Percentiles rank a stretch among this genome's conserved stretches.
Conservation (phyloP, 768 basidiomycete species). For the Boletus reticuloceps region DNA sequence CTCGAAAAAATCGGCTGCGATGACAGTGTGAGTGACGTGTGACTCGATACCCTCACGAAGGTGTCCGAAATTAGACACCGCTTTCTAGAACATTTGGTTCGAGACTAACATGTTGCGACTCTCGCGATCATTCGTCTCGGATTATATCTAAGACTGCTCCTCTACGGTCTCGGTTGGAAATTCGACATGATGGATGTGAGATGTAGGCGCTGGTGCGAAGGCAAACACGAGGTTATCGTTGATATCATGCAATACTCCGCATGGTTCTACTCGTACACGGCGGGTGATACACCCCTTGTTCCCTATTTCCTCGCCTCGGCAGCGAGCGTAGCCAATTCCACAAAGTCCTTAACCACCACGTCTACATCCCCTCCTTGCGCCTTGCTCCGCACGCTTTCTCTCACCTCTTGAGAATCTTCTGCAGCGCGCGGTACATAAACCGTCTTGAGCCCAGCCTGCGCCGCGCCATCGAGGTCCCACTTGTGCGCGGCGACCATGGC, state of each 20-base stretch:
- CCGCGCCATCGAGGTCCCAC: constrained; percentile 55
- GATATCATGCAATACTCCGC: neutral
- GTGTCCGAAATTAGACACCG: too few relatives aligned
- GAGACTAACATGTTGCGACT: too few relatives aligned
- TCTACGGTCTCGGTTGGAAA: too few relatives aligned
- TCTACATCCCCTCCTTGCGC: constrained; percentile 59
- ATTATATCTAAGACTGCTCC: neutral
- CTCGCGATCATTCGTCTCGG: neutral
- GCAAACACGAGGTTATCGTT: neutral
- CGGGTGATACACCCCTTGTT: neutral
- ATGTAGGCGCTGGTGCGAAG: neutral
- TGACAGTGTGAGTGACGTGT: too few relatives aligned
- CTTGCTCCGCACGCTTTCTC: constrained; percentile 40
- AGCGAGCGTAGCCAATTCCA: constrained; percentile 41
- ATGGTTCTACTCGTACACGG: neutral
- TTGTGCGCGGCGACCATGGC: constrained; percentile 69
- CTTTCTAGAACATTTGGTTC: too few relatives aligned
- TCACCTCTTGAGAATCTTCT: constrained; percentile 37
- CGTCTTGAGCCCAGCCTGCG: constrained; percentile 50
- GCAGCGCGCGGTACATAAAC: constrained; percentile 54
- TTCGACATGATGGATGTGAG: too few relatives aligned
- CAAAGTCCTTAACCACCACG: constrained; percentile 49
- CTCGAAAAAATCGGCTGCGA: too few relatives aligned
- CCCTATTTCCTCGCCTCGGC: constrained; percentile 10
- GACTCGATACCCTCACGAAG: too few relatives aligned